A percentile compares a stretch with the other conserved stretches of the same genome.
These are phyloP conservation scores for Thielaviopsis punctulata DNA, from an alignment of 2,329 filamentous ascomycete species.

Conservation along the genomic window DNA sequence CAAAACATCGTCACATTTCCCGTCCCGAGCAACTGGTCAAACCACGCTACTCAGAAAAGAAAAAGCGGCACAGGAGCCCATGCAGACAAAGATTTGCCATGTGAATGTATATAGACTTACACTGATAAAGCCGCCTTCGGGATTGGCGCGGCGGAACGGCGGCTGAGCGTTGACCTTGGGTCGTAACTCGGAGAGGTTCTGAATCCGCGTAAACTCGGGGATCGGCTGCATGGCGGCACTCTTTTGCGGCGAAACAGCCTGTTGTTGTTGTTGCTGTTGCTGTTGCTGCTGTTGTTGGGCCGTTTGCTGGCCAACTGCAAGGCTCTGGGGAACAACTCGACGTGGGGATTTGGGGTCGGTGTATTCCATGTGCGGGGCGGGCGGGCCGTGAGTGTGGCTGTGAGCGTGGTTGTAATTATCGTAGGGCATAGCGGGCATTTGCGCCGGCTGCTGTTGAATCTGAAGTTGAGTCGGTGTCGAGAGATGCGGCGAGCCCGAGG, in stretches of 20 bases:
- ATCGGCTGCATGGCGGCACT: conserved; percentile 46
- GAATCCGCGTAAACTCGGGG: conserved; percentile 72
- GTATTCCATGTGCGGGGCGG: conserved; percentile 45
- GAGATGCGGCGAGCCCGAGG: conserved; percentile 10
- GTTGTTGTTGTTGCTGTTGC: conserved; percentile 15
- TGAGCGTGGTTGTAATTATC: conserved; percentile 39
- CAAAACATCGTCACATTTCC: background rate
- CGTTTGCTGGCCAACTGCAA: conserved; percentile 15
- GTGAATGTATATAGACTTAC: conserved; percentile 32
- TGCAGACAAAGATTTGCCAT: too few relatives aligned
- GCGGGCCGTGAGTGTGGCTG: background rate
- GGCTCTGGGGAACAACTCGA: conserved; percentile 29
- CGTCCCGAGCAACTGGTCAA: background rate
- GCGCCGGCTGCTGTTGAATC: conserved; percentile 10
- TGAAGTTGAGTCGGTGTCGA: conserved; percentile 9
- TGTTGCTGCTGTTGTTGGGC: conserved; percentile 12
- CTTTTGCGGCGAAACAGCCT: conserved; percentile 3
- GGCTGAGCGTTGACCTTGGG: conserved; percentile 78
- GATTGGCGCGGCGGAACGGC: conserved; percentile 79
- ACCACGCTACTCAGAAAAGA: background rate
- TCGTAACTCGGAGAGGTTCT: conserved; percentile 54
- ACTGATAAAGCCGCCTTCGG: conserved; percentile 95
- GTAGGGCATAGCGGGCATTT: conserved; percentile 24
- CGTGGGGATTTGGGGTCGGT: conserved; percentile 41
- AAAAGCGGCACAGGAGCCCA: conserved; percentile 12